phyloP scores from a whole-genome alignment of 768 basidiomycete genomes.

The Mycena leptocephala region DNA sequence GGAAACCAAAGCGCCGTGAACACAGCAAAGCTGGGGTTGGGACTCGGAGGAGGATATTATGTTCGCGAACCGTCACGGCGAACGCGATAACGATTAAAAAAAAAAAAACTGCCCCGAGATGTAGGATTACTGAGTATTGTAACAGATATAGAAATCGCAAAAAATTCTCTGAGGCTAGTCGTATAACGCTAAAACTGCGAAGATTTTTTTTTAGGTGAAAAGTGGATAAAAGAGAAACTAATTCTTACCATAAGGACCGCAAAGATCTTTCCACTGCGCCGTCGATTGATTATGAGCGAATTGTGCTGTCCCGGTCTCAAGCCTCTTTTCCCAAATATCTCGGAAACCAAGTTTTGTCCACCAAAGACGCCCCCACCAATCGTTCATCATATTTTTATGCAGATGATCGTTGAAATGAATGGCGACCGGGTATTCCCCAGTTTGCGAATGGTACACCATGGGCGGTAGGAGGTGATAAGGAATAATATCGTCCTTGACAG shows the following conservation, averaged over 20 bases:
- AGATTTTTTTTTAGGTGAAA: no score
- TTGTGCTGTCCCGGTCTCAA: background rate
- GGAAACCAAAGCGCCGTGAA: no score
- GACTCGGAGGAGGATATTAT: no score
- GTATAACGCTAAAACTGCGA: no score
- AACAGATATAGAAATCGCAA: no score
- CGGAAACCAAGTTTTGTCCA: slow-evolving; percentile 12
- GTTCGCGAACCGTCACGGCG: no score
- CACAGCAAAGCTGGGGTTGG: no score
- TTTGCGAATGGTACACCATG: slow-evolving; percentile 18
- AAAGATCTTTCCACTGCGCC: slow-evolving; percentile 5
- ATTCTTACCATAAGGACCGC: background rate
- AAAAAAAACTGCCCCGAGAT: no score
- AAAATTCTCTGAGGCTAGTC: no score
- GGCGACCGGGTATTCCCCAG: slow-evolving; percentile 24
- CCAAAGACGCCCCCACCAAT: slow-evolving; percentile 34
- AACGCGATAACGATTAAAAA: no score
- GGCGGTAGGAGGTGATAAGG: slow-evolving; percentile 31
- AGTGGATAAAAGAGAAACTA: no score
- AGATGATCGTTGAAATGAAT: slow-evolving; percentile 29
- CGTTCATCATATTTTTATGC: slow-evolving; percentile 23
- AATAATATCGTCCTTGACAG: slow-evolving; percentile 17
- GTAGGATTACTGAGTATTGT: no score
- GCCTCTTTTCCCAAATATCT: background rate
- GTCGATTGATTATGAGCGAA: slow-evolving; percentile 13